Conservation (phyloP, 2,329 filamentous ascomycete genomes). For the Westerdykella sp. region DNA sequence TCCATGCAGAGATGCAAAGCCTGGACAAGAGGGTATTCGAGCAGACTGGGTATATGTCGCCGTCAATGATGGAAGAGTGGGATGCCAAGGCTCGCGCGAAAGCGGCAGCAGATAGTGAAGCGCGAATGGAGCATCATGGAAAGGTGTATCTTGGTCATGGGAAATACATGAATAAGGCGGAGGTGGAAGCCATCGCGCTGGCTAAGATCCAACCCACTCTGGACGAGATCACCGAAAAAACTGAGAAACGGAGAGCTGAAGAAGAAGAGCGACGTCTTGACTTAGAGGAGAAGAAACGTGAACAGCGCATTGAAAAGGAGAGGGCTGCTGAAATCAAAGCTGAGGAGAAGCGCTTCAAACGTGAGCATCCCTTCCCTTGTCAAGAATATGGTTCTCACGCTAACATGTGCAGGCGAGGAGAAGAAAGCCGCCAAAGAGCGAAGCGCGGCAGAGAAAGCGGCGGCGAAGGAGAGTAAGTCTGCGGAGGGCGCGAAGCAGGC, state of each 20-base stretch:
- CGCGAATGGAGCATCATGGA: conserved; percentile 52
- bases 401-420: conserved; percentile 46
- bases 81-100: conserved; percentile 67
- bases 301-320: conserved; percentile 52
- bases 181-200: conserved; percentile 73
- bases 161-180: conserved; percentile 68
- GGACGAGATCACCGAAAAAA: conserved; percentile 76
- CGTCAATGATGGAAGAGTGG: conserved; percentile 67
- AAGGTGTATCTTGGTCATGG: conserved; percentile 70
- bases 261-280: conserved; percentile 58
- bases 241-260: conserved; percentile 63
- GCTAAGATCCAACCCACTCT: conserved; percentile 74
- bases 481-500: conserved; percentile 45
- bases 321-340: conserved; percentile 42
- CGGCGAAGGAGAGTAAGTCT: conserved; percentile 34
- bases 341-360: conserved; percentile 47
- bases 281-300: conserved; percentile 57
- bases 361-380: conserved; percentile 41
- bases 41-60: conserved; percentile 67
- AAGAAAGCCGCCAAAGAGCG: conserved; percentile 44
- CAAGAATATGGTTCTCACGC: background rate
- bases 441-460: conserved; percentile 47
- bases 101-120: conserved; percentile 59
- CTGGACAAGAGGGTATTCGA: conserved; percentile 78
- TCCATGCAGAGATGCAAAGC: conserved; percentile 67